Evolutionary conservation across 768 basidiomycete species (phyloP), one percentile per base, ranked within the genome.

Genomic region (Strobilomyces confusus): DNA sequence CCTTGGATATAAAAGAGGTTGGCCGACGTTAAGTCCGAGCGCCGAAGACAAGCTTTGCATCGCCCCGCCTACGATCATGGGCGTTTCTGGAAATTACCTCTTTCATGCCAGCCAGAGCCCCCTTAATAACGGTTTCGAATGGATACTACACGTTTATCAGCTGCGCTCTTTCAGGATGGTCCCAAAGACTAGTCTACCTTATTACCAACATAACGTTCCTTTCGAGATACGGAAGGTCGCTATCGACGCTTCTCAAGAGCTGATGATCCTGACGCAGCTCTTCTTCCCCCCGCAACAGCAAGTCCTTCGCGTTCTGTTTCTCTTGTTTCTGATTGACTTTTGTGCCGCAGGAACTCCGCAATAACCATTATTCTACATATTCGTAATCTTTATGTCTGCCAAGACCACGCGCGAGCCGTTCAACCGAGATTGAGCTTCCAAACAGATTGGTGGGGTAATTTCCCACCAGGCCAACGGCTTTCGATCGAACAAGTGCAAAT

Each of bases 351-450:
- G 42, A 64, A 61, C 48, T 59, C 59, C 4, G 61, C 66, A 15
- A 66, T 66, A 48, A 53, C 49, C 15, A 57, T 62, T 56, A 51
- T 57, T 17, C 41, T 85, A 57, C 80, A 80, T 56, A 73, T 85
- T 52, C 77, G 80, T 54, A 73, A 82, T 62, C 65, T 84, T 47
- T 78, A 77, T 72, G 72, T 72, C n/a, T 81, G 80, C 53, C 77
- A 74, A 51, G 80, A 80, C 59, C 82, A 85, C 60, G 71, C 76
- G 29, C 70, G 66, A 46, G 77, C 80, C 26, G 40, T 57, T 36
- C 64, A 70, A 33, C 57, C 66, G 17, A 57, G 60, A 23, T 50
- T 70, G 30, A 60, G 54, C 29, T 68, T 66, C 40, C 68, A 59
- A 48, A 71, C 70, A 12, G 68, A 69, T 33, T 71, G 68, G 68